These are phyloP conservation scores for Heterobasidion parviporum DNA, from an alignment of 1,284 basidiomycete species.

Conservation along the genomic window DNA sequence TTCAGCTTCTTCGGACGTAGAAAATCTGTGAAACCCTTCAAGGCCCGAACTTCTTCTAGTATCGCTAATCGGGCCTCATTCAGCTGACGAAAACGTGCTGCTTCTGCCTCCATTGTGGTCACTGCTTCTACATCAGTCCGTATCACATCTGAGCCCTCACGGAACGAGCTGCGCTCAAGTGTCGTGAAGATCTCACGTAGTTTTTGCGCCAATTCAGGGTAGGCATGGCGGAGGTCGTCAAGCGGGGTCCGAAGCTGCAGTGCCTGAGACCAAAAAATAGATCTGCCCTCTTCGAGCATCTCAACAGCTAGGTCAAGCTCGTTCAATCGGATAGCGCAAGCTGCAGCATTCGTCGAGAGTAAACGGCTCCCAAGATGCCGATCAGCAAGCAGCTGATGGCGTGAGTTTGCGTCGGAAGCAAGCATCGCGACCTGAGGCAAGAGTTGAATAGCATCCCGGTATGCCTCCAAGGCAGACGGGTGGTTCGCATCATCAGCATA, in stretches of 20 bases:
- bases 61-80: background rate
- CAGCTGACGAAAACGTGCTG: background rate
- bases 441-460: background rate
- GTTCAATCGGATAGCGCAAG: background rate
- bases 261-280: slow-evolving; percentile 20
- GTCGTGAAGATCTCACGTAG: slow-evolving; percentile 12
- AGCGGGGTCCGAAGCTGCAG: slow-evolving; percentile 22
- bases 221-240: slow-evolving; percentile 15
- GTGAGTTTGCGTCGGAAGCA: background rate
- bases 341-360: background rate
- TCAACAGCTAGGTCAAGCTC: slow-evolving; percentile 13
- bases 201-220: slow-evolving; percentile 14
- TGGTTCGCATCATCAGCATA: background rate
- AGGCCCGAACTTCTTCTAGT: background rate
- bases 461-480: background rate
- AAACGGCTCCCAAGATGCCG: background rate
- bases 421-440: background rate
- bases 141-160: slow-evolving; percentile 4
- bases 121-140: background rate
- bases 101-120: background rate
- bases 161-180: slow-evolving; percentile 10
- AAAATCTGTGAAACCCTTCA: slow-evolving; percentile 14
- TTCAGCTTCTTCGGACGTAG: slow-evolving; percentile 12
- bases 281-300: slow-evolving; percentile 18
- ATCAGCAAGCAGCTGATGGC: background rate